Evolutionary conservation across 2,329 filamentous ascomycete genomes (phyloP), one percentile per base, ranked within the genome.

Genomic region (Pestalotiopsis sp.): DNA sequence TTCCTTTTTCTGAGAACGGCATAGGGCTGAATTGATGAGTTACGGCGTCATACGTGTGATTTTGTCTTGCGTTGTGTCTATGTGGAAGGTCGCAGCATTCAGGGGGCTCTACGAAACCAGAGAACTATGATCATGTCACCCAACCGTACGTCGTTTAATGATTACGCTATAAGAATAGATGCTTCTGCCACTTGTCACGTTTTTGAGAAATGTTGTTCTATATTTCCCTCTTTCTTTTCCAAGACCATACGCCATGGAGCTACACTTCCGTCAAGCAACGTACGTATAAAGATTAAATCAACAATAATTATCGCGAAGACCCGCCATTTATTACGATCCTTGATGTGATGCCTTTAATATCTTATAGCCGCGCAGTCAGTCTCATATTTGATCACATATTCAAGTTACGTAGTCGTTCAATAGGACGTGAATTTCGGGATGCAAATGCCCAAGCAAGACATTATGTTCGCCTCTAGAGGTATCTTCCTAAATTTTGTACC

Each of bases 1-100:
- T 68, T 63, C 63, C 66, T 52, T 62, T 39, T 52, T 52, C 52
- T 36, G 45, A 38, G 73, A 72, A 73, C 71, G 75, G 72, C 76
- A 75, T 75, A 75, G 75, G 75, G 74, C 72, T 73, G 75, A 74
- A 75, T 76, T 77, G 68, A 73, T 71, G 77, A 78, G 75, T 78
- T 78, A 73, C 69, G 73, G 73, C 70, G 73, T 74, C 77, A 77
- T 78, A 77, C 75, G 76, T 74, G 77, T 77, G 70, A 69, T 69
- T 70, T 68, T 73, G 59, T 62, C 59, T 62, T 62, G 59, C 31
- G 59, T 62, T 62, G 59, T 62, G 31, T 39, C 66, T 68, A 66
- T 62, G 69, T 60, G 72, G 75, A 68, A 70, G 71, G 72, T 56
- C 59, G 56, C 59, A 63, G 68, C 68, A 66, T 63, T 59, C 45